A percentile compares a stretch with the other conserved stretches of the same genome.
Conservation (phyloP, 192 early-diverging fungal genomes). For the Linnemannia schmuckeri region DNA sequence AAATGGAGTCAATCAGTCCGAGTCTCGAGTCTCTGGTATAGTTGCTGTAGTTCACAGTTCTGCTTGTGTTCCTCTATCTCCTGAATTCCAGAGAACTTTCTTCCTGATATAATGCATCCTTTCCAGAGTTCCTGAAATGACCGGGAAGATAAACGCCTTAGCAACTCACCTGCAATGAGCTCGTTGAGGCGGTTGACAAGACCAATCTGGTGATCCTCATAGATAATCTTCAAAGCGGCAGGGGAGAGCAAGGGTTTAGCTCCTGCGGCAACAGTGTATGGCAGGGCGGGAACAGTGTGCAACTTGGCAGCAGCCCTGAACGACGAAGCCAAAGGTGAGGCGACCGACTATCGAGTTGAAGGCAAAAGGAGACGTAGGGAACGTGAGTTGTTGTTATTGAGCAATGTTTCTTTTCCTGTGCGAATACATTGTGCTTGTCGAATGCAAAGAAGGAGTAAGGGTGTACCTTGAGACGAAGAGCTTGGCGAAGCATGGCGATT, state of each 20-base stretch:
- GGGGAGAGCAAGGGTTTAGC: conserved; percentile 46
- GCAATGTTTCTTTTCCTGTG: neutral
- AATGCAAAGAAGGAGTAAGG: neutral
- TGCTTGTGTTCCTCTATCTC: neutral
- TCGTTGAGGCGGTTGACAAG: conserved; percentile 56
- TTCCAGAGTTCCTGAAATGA: neutral
- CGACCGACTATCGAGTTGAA: conserved; percentile 9
- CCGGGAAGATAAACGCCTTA: neutral
- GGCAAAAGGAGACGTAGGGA: neutral
- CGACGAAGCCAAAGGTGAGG: conserved; percentile 33
- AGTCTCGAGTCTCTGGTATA: neutral
- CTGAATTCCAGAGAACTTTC: neutral
- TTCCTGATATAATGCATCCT: neutral
- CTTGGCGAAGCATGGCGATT: conserved; percentile 22
- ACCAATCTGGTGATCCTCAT: conserved; percentile 47
- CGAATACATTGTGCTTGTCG: neutral
- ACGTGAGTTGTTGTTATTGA: neutral
- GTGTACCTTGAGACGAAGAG: conserved; percentile 23
- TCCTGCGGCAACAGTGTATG: conserved; percentile 38
- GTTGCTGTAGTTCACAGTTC: neutral
- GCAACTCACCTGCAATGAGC: conserved; percentile 44
- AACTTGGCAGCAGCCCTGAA: conserved; percentile 42
- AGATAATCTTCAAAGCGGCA: conserved; percentile 47
- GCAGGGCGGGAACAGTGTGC: conserved; percentile 39
- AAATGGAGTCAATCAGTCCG: neutral